phyloP scores from a whole-genome alignment of 2,329 filamentous ascomycete genomes.

The Cercospora canescens region DNA sequence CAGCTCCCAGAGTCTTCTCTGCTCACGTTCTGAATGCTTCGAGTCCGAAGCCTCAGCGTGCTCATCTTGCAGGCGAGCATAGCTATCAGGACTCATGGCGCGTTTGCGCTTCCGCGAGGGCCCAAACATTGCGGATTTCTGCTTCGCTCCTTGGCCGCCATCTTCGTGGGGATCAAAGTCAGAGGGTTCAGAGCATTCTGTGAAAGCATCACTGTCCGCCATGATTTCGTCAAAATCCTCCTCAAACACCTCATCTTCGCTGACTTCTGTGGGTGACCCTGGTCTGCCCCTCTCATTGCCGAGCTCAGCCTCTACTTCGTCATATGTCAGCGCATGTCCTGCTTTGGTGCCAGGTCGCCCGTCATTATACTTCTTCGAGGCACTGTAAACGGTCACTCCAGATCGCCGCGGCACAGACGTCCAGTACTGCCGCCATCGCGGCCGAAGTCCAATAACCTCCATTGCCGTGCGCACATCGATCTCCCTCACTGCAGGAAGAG shows the following conservation, averaged over 20 bases:
- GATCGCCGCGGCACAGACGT: conserved; percentile 53
- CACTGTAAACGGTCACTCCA: conserved; percentile 49
- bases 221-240: conserved; percentile 13
- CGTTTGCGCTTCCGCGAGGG: background rate
- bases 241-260: conserved; percentile 20
- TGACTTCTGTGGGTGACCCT: conserved; percentile 46
- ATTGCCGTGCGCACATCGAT: conserved; percentile 57
- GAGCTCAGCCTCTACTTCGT: conserved; percentile 46
- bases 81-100: background rate
- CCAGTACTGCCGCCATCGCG: conserved; percentile 53
- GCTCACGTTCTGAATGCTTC: background rate
- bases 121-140: background rate
- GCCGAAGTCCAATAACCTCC: conserved; percentile 54
- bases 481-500: conserved; percentile 29
- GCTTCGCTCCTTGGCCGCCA: background rate
- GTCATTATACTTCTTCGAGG: conserved; percentile 31
- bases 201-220: conserved; percentile 20
- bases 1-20: background rate
- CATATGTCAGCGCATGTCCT: conserved; percentile 35
- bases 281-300: conserved; percentile 38
- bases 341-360: conserved; percentile 28
- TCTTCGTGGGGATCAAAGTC: background rate
- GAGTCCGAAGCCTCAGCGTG: background rate
- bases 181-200: background rate
- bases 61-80: background rate